phyloP scores from a whole-genome alignment of 116 monocot genomes.

The Dioscorea cayenensis region DNA sequence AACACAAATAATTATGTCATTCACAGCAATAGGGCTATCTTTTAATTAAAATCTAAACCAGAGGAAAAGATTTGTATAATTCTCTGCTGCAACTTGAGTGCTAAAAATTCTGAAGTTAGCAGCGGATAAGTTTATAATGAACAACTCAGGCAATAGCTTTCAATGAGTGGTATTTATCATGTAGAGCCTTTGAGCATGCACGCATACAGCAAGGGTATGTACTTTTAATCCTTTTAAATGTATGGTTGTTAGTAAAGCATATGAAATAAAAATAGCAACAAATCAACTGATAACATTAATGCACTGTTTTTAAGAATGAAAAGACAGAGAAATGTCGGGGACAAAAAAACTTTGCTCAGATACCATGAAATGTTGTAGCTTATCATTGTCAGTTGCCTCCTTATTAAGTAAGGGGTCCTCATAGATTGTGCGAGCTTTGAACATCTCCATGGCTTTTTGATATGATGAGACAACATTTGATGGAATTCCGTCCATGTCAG shows the following conservation, averaged over 20 bases:
- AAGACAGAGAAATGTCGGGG: neutral
- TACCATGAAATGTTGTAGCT: constrained; percentile 73
- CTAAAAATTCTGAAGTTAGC: too few relatives aligned
- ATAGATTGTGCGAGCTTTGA: constrained; percentile 49
- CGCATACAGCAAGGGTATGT: neutral
- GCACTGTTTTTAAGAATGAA: neutral
- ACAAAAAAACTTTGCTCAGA: neutral
- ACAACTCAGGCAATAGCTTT: too few relatives aligned
- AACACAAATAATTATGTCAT: too few relatives aligned
- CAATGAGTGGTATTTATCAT: too few relatives aligned
- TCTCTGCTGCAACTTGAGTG: too few relatives aligned
- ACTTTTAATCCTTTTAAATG: neutral
- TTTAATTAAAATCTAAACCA: too few relatives aligned
- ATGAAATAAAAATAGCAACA: neutral
- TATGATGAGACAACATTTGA: constrained; percentile 60
- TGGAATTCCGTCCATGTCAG: constrained; percentile 58
- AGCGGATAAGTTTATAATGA: too few relatives aligned
- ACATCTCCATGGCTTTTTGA: constrained; percentile 72
- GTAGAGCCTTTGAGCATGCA: neutral
- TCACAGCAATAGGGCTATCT: too few relatives aligned
- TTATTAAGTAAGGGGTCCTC: constrained; percentile 51
- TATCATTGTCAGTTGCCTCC: constrained; percentile 55
- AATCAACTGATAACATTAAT: neutral
- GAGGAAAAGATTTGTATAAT: too few relatives aligned
- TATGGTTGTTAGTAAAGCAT: neutral